Percentiles rank a stretch among this genome's conserved stretches.
phyloP scores from a whole-genome alignment of 139 green algal species.

The Ostreobium quekettii region DNA sequence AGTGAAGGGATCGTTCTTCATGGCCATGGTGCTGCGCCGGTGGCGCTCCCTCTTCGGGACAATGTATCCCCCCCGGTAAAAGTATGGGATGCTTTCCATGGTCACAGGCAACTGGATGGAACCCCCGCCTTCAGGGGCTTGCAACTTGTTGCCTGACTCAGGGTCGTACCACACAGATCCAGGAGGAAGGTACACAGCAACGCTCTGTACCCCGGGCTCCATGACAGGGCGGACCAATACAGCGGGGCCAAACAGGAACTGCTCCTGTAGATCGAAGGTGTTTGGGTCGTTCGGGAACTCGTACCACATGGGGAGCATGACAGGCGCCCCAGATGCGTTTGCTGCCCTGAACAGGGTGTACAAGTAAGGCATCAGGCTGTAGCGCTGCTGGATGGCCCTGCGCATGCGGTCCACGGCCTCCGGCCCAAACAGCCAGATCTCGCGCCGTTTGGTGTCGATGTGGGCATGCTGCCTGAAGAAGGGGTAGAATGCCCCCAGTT shows the following conservation, averaged over 20 bases:
- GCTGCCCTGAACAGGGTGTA: conserved; percentile 90
- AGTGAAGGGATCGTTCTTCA: conserved; percentile 76
- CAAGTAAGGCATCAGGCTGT: conserved; percentile 90
- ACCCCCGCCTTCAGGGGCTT: neutral
- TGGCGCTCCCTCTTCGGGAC: conserved; percentile 60
- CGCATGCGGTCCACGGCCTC: conserved; percentile 66
- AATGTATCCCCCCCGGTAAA: conserved; percentile 76
- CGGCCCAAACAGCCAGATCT: conserved; percentile 97
- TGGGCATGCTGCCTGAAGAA: conserved; percentile 97
- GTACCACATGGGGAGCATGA: conserved; percentile 89
- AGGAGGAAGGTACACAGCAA: conserved; percentile 31
- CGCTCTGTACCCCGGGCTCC: conserved; percentile 15
- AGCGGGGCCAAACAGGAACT: conserved; percentile 80
- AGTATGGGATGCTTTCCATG: conserved; percentile 70
- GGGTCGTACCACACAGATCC: conserved; percentile 39
- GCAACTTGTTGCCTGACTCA: conserved; percentile 18
- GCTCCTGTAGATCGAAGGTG: conserved; percentile 46
- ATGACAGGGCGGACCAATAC: conserved; percentile 62
- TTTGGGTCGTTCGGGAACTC: conserved; percentile 76
- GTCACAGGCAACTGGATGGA: conserved; percentile 37
- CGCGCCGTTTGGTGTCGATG: conserved; percentile 87
- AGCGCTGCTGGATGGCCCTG: conserved; percentile 74
- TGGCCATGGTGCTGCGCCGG: conserved; percentile 43
- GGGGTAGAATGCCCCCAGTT: conserved; percentile 89
- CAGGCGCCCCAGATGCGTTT: conserved; percentile 61